phyloP scores from a whole-genome alignment of 257 asterid species.

The Solanum sparsipilum region DNA sequence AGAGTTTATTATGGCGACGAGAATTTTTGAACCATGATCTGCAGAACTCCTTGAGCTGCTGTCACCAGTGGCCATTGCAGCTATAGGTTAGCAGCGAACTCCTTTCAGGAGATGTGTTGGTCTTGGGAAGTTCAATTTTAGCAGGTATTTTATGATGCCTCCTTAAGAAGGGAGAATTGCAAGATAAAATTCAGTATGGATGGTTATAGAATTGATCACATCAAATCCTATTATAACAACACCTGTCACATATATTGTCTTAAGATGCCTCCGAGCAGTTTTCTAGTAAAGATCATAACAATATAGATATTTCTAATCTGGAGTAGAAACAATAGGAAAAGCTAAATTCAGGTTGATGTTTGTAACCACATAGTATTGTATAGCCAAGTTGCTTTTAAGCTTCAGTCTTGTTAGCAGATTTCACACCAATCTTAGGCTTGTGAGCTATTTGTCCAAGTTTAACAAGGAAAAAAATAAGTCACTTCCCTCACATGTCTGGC shows the following conservation, averaged over 20 bases:
- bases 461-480: neutral
- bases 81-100: neutral
- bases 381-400: neutral
- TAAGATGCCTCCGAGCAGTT: neutral
- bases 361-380: neutral
- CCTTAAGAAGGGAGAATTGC: neutral
- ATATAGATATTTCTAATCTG: neutral
- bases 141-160: neutral
- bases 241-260: neutral
- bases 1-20: neutral
- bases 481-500: neutral
- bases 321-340: neutral
- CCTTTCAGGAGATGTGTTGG: neutral
- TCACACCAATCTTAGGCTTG: neutral
- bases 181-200: neutral
- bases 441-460: neutral
- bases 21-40: neutral
- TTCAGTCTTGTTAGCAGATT: neutral
- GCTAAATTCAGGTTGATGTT: neutral
- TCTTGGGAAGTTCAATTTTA: neutral
- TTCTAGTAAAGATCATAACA: neutral
- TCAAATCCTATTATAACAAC: neutral
- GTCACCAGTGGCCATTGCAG: neutral
- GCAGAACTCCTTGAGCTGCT: neutral
- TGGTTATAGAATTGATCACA: neutral